A percentile compares a stretch with the other conserved stretches of the same genome.
Evolutionary conservation across 2,329 filamentous ascomycete species (phyloP).

Genomic region (Tolypocladium nubicola): DNA sequence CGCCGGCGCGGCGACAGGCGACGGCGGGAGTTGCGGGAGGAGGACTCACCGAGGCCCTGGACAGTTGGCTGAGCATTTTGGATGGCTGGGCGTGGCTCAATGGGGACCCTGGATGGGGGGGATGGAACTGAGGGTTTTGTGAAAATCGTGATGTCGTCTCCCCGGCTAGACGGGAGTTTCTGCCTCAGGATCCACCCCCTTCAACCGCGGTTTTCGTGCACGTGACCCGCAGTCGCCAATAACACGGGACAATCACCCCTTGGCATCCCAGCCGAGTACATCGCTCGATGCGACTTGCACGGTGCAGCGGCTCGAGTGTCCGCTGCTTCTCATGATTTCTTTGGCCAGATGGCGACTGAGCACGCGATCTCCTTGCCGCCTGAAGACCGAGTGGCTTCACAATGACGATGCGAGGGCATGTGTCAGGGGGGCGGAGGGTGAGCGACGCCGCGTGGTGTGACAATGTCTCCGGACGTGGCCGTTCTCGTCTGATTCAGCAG

Average conservation of each 20-base stretch:
- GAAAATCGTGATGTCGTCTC: constrained; percentile 31
- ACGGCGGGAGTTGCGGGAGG: background rate
- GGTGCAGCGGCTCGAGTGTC: background rate
- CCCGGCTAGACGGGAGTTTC: constrained; percentile 14
- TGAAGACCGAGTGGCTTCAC: background rate
- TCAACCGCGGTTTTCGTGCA: background rate
- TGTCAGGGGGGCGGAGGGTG: background rate
- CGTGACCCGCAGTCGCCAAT: background rate
- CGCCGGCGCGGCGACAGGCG: background rate
- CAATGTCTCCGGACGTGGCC: background rate
- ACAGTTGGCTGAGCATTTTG: constrained; percentile 47
- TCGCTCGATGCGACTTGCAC: background rate
- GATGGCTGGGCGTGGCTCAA: constrained; percentile 35
- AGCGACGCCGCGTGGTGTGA: background rate
- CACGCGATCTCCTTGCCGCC: background rate
- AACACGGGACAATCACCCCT: background rate
- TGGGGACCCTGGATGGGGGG: constrained; percentile 24
- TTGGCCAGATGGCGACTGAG: background rate
- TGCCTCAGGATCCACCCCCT: constrained; percentile 14
- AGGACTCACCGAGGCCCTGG: constrained; percentile 43
- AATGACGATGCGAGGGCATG: background rate
- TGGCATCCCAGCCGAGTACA: background rate
- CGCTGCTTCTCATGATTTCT: background rate
- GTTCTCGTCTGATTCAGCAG: background rate
- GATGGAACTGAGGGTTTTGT: constrained; percentile 30